Conservation (phyloP, 208 protist genomes). For the Tritrichomonas musculus region DNA sequence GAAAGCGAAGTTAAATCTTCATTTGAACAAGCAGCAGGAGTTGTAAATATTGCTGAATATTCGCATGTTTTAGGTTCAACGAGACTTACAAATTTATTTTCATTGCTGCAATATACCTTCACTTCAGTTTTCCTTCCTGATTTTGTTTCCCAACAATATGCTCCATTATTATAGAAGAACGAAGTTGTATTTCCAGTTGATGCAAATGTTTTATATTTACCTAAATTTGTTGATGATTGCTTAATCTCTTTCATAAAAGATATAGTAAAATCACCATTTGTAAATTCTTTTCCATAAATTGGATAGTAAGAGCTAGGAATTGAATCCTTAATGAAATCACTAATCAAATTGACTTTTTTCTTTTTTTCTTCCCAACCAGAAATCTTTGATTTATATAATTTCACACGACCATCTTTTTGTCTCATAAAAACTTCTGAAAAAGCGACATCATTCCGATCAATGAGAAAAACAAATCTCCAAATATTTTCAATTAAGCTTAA, state of each 20-base stretch:
- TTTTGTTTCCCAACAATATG: background rate
- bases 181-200: background rate
- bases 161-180: background rate
- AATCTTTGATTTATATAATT: too few relatives aligned
- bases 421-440: too few relatives aligned
- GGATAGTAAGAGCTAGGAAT: background rate
- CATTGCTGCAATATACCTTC: background rate
- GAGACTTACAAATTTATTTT: background rate
- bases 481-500: too few relatives aligned
- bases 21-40: background rate
- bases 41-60: background rate
- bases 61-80: background rate
- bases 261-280: background rate
- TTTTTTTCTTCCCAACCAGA: too few relatives aligned
- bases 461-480: too few relatives aligned
- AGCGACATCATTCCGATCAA: too few relatives aligned
- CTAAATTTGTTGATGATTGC: background rate
- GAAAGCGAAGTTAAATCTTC: background rate
- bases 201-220: background rate
- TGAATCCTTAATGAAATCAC: too few relatives aligned
- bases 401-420: too few relatives aligned
- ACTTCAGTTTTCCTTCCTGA: conserved; percentile 8
- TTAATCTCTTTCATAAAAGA: background rate
- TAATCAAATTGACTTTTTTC: too few relatives aligned
- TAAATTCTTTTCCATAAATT: background rate